phyloP scores from a whole-genome alignment of 352 stramenopile genomes.

The Globisporangium paroecandrum region DNA sequence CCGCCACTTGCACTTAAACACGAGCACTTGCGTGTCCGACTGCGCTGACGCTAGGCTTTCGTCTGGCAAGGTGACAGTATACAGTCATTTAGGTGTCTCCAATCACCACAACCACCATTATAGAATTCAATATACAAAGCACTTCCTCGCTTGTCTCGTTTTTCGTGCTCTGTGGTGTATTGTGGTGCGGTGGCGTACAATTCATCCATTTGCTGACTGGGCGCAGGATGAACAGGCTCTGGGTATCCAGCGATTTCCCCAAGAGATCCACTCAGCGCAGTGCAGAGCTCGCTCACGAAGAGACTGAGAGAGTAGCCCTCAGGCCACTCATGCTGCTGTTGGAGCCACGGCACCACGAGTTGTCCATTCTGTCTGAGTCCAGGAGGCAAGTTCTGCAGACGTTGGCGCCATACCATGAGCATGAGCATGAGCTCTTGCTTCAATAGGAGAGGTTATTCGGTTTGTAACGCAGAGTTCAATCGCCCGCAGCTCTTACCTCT shows the following conservation, averaged over 20 bases:
- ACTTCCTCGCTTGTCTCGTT: conserved; percentile 2
- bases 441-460: neutral
- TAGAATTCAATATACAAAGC: neutral
- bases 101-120: neutral
- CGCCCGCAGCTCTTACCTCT: conserved; percentile 27
- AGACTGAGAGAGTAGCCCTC: conserved; percentile 42
- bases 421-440: neutral
- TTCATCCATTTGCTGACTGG: conserved; percentile 11
- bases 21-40: conserved; percentile 19
- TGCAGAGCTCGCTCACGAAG: conserved; percentile 53
- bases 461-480: too few species aligned
- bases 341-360: conserved; percentile 50
- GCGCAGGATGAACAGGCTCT: conserved; percentile 21
- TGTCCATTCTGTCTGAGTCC: conserved; percentile 32
- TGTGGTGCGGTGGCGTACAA: conserved; percentile 30
- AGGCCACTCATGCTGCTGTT: conserved; percentile 41
- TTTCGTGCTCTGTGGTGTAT: conserved; percentile 15
- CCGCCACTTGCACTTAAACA: conserved; percentile 71
- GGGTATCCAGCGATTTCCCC: conserved; percentile 2
- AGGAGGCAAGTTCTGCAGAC: conserved; percentile 39
- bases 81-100: neutral
- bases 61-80: conserved; percentile 9
- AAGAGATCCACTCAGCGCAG: conserved; percentile 19
- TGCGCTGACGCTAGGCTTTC: conserved; percentile 8
- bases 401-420: neutral